Evolutionary conservation across 140 eudicot species (phyloP), one percentile per base, ranked within the genome.

Genomic region (Anethum foeniculum): DNA sequence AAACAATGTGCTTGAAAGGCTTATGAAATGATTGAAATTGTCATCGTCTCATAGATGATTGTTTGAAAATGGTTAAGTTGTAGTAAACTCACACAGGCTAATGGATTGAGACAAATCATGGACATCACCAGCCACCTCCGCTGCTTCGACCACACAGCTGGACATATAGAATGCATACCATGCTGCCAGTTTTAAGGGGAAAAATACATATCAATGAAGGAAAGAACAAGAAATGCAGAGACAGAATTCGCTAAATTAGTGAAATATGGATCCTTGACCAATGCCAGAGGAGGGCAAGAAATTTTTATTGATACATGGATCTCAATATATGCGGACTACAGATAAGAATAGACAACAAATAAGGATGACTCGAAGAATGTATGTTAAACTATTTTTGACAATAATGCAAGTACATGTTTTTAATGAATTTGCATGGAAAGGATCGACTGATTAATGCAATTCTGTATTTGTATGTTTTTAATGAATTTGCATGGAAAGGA

Each of bases 71-170:
- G 30, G 75, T 62, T 43, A 12, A 49, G 39, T 6, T 30, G 62
- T 10, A 43, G 77, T 68, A 30, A 78, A 88, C 97, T 92, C 87
- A 94, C 99, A 88, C 99, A 94, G 46, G 96, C 88, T 83, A 94
- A 75, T 25, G 99, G 99, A 83, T 94, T 94, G 76, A 94, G 97
- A 80, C 97, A 92, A 88, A 94, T 75, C 99, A 92, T 94, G 32
- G 99, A 94, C 99, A 94, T 94, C 89, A 94, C 80, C 49, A 92
- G 89, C 99, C 99, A 94, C 86, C 97, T 87, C 80, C 99, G 89
- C 82, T 94, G 97, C 90, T 92, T 90, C 34, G 99, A 92, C 99
- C 99, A 94, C 80, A 92, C 90, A 38, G 97, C 97, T 47, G 99
- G 99, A 81, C 97, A 94, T 76, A 94, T 89, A 41, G 99, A 94